Conservation (phyloP, 108 stramenopile genomes). For the Skeletonema menzelii region DNA sequence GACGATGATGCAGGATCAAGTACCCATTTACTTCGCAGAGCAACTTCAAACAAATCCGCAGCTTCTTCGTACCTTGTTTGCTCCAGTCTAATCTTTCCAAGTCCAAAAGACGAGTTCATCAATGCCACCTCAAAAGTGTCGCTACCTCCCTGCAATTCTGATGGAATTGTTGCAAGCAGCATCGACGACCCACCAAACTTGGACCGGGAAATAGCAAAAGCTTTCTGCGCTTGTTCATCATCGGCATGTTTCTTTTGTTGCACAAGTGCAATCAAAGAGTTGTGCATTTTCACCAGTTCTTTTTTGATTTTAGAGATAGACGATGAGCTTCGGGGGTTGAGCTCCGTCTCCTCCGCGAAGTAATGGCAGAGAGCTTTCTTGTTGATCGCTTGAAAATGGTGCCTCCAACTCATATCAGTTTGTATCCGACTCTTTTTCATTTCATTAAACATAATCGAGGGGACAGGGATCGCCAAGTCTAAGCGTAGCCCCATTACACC, state of each 20-base stretch:
- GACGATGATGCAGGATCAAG: conserved; percentile 44
- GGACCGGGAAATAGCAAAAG: not conserved
- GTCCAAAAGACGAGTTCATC: conserved; percentile 24
- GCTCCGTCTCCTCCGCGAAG: conserved; percentile 19
- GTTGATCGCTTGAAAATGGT: conserved; percentile 39
- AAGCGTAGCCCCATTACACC: conserved; percentile 23
- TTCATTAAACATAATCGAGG: conserved; percentile 25
- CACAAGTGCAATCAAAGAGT: conserved; percentile 24
- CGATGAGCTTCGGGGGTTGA: not conserved
- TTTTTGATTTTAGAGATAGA: conserved; percentile 23
- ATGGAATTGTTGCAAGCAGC: conserved; percentile 18
- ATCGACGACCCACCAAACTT: conserved; percentile 13
- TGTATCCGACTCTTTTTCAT: conserved; percentile 13
- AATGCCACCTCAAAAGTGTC: conserved; percentile 30
- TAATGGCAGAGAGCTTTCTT: conserved; percentile 32
- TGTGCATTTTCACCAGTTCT: conserved; percentile 31
- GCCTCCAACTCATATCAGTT: conserved; percentile 6
- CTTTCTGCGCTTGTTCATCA: not conserved
- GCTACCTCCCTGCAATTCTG: conserved; percentile 11
- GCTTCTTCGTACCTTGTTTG: conserved; percentile 34
- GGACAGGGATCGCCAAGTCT: conserved; percentile 24
- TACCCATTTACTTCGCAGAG: conserved; percentile 35
- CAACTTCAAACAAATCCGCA: conserved; percentile 31
- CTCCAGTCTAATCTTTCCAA: conserved; percentile 23
- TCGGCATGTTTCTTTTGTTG: conserved; percentile 20